phyloP scores from a whole-genome alignment of 1,284 basidiomycete genomes.

The Melampsora abietis-canadensis region DNA sequence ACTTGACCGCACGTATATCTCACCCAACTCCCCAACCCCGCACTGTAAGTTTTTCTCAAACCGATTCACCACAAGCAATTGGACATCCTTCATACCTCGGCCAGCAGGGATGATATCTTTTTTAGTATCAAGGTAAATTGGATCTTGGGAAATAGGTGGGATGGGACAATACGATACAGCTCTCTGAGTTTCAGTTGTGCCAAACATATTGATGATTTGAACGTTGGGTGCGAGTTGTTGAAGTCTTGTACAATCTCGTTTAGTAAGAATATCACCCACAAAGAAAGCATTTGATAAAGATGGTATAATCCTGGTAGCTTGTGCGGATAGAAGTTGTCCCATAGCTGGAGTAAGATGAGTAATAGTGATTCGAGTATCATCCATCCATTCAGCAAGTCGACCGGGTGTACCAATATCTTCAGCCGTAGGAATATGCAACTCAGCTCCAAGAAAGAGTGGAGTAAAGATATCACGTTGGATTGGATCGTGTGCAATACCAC shows the following conservation, averaged over 20 bases:
- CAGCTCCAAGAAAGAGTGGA: conserved; percentile 93
- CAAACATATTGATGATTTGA: conserved; percentile 98
- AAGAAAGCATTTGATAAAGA: conserved; percentile 90
- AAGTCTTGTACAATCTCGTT: conserved; percentile 92
- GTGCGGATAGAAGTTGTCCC: conserved; percentile 96
- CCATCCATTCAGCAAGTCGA: conserved; percentile 98
- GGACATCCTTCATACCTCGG: conserved; percentile 95
- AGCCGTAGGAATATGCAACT: conserved; percentile 90
- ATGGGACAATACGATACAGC: conserved; percentile 97
- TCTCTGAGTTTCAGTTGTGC: conserved; percentile 97
- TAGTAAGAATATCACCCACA: conserved; percentile 98
- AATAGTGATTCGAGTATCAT: conserved; percentile 78
- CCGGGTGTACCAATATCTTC: conserved; percentile 98
- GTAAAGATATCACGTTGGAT: conserved; percentile 99
- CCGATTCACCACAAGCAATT: conserved; percentile 93
- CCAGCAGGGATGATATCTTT: conserved; percentile 99
- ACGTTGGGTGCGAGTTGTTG: conserved; percentile 91
- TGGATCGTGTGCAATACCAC: conserved; percentile 97
- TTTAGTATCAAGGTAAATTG: conserved; percentile 85
- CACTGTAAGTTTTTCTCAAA: conserved; percentile 84
- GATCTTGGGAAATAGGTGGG: conserved; percentile 75
- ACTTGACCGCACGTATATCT: conserved; percentile 96
- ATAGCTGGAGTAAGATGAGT: conserved; percentile 98
- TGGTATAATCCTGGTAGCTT: conserved; percentile 84
- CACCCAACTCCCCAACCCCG: conserved; percentile 93